Conservation (phyloP, 1,284 basidiomycete species). For the Puccinia brachypodii region DNA sequence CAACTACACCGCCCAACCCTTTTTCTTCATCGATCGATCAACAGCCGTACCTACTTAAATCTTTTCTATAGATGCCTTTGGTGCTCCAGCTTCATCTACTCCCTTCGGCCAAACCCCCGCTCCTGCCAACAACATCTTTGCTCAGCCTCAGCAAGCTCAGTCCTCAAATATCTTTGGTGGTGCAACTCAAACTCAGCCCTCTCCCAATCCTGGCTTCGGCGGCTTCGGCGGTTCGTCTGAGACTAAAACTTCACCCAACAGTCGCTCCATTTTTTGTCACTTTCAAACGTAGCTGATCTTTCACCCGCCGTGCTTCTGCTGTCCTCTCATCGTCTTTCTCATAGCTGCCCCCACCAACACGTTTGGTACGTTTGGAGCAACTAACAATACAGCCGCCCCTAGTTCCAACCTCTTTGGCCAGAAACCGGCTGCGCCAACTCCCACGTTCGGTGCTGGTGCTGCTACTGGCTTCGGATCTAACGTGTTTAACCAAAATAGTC, state of each 20-base stretch:
- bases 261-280: neutral
- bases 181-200: conserved; percentile 36
- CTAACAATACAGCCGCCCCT: conserved; percentile 20
- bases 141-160: conserved; percentile 44
- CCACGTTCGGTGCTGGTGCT: conserved; percentile 21
- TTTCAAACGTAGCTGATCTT: neutral
- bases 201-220: conserved; percentile 39
- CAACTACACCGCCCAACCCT: neutral
- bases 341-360: conserved; percentile 24
- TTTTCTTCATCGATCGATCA: neutral
- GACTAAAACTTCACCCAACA: neutral
- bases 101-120: conserved; percentile 34
- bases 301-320: neutral
- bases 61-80: conserved; percentile 27
- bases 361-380: conserved; percentile 39
- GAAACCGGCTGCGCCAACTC: conserved; percentile 29
- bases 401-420: conserved; percentile 34
- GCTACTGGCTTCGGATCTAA: conserved; percentile 35
- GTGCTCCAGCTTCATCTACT: conserved; percentile 20
- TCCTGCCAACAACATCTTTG: conserved; percentile 38
- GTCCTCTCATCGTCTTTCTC: neutral
- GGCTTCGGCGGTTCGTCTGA: conserved; percentile 38
- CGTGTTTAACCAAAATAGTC: conserved; percentile 40
- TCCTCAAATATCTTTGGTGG: conserved; percentile 39
- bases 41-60: neutral